phyloP scores from a whole-genome alignment of 2,329 filamentous ascomycete genomes.

The Colletotrichum limetticola region DNA sequence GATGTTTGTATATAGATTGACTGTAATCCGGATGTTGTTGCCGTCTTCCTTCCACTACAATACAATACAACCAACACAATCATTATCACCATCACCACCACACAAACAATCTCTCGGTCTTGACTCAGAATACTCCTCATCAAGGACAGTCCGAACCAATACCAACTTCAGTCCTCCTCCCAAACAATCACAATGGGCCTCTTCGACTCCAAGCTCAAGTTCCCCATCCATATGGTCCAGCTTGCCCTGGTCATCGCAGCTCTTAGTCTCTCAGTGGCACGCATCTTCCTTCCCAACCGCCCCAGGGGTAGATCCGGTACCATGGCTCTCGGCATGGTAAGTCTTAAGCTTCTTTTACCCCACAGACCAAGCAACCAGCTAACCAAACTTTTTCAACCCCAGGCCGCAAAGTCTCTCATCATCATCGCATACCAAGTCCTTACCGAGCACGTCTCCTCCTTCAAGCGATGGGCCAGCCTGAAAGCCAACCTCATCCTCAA shows the following conservation, averaged over 20 bases:
- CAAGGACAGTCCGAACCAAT: neutral
- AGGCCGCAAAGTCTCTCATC: conserved; percentile 51
- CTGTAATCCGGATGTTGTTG: neutral
- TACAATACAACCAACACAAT: neutral
- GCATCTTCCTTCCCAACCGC: conserved; percentile 19
- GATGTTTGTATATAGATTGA: conserved; percentile 8
- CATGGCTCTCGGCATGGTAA: conserved; percentile 31
- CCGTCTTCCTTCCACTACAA: neutral
- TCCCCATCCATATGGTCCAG: conserved; percentile 30
- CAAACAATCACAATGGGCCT: neutral
- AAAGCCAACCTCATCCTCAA: conserved; percentile 55
- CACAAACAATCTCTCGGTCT: neutral
- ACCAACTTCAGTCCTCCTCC: neutral
- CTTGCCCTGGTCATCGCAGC: conserved; percentile 16
- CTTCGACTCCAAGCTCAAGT: conserved; percentile 23
- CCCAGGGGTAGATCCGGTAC: conserved; percentile 24
- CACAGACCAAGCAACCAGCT: neutral
- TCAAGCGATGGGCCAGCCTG: conserved; percentile 49
- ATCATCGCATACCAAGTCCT: conserved; percentile 53
- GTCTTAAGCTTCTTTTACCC: neutral
- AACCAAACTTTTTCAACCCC: neutral
- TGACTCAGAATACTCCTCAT: no score
- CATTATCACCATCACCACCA: neutral
- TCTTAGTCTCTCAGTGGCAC: conserved; percentile 20
- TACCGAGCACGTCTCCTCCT: conserved; percentile 45